These are phyloP conservation scores for Hordeum pubiflorum DNA, from an alignment of 202 grass and related monocot genomes.

Conservation along the genomic window DNA sequence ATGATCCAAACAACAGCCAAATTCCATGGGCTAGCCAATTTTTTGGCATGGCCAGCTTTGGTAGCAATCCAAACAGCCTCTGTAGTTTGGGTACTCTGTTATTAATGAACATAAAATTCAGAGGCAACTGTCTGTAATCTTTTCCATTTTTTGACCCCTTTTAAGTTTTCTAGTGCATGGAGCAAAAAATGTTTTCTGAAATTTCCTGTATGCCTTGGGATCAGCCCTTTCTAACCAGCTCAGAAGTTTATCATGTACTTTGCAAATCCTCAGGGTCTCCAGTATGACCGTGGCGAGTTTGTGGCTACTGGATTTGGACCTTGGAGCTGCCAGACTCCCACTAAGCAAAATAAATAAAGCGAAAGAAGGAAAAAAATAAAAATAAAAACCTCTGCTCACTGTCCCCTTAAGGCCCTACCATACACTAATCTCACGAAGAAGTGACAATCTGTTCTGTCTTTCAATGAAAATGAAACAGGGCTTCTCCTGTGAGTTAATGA, in stretches of 20 bases:
- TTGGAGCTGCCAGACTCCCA: neutral
- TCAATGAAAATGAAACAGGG: neutral
- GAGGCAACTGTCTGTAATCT: no score
- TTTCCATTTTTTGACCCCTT: neutral
- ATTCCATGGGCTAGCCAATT: no score
- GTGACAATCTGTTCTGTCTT: neutral
- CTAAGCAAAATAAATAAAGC: neutral
- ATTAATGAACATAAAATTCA: neutral
- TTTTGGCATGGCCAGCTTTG: no score
- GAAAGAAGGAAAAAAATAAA: neutral
- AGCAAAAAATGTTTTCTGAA: neutral
- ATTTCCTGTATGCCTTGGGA: neutral
- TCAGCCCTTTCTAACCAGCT: neutral
- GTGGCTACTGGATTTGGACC: neutral
- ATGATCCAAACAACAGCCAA: no score
- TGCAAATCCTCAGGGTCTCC: neutral
- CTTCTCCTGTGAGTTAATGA: neutral
- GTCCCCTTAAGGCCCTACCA: neutral
- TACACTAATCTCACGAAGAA: neutral
- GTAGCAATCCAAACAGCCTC: no score
- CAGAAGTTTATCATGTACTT: neutral
- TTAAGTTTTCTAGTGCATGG: neutral
- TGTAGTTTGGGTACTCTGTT: neutral
- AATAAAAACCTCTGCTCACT: neutral
- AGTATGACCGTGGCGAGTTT: neutral